Evolutionary conservation across 805 yeast genomes (phyloP).

Genomic region (Ogataea paraovalis): DNA sequence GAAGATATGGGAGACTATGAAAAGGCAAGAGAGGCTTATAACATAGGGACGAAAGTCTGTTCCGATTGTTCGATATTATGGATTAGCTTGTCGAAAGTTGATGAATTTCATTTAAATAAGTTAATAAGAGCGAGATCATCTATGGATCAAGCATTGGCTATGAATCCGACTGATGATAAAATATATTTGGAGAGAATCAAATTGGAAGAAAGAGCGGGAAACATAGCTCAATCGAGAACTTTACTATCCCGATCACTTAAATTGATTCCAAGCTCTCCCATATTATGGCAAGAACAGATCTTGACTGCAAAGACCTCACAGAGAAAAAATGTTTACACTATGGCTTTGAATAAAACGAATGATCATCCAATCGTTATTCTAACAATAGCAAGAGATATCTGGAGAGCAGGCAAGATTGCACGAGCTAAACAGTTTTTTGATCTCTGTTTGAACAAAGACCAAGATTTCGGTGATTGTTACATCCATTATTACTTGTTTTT

Average conservation of each 20-base stretch:
- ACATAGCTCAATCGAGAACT: constrained; percentile 48
- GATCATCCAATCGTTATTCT: constrained; percentile 56
- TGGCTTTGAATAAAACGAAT: constrained; percentile 65
- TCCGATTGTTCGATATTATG: constrained; percentile 48
- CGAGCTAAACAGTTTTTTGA: constrained; percentile 75
- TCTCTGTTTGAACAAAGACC: constrained; percentile 48
- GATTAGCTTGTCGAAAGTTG: constrained; percentile 47
- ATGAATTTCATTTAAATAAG: constrained; percentile 38
- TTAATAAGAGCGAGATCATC: constrained; percentile 63
- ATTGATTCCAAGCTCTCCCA: constrained; percentile 52
- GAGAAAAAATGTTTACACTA: constrained; percentile 55
- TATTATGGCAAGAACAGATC: constrained; percentile 65
- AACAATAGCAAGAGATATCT: constrained; percentile 64
- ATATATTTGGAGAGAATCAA: constrained; percentile 56
- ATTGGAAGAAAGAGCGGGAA: constrained; percentile 52
- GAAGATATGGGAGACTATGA: constrained; percentile 28
- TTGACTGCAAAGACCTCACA: constrained; percentile 37
- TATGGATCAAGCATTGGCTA: constrained; percentile 61
- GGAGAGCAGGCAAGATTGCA: constrained; percentile 56
- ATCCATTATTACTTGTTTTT: constrained; percentile 54
- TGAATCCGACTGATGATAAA: constrained; percentile 44
- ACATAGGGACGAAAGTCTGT: constrained; percentile 45
- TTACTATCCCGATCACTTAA: constrained; percentile 57
- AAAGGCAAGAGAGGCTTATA: constrained; percentile 45
- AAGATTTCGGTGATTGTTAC: constrained; percentile 74